Conservation (phyloP, 345 rosid species). For the Diplotaxis tenuifolia region DNA sequence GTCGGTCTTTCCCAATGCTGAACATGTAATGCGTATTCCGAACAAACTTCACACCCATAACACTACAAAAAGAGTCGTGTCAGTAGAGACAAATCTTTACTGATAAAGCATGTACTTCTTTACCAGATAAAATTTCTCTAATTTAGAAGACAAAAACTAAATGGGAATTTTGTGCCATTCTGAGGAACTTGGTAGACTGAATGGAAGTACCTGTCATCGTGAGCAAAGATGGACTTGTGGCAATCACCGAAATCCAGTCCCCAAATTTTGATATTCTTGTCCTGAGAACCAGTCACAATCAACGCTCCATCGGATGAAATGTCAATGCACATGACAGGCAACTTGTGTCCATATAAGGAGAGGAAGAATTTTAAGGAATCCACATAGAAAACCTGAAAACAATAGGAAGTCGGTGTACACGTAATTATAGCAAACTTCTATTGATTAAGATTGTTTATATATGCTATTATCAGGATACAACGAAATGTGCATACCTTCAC, state of each 20-base stretch:
- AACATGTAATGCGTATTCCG: constrained; percentile 85
- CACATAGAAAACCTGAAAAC: constrained; percentile 79
- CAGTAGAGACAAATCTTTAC: constrained; percentile 16
- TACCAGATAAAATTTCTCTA: background rate
- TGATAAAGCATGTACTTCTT: background rate
- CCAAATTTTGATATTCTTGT: constrained; percentile 95
- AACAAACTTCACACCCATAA: constrained; percentile 91
- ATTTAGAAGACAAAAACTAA: background rate
- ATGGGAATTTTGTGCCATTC: background rate
- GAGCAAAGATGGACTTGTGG: constrained; percentile 96
- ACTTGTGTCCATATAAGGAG: constrained; percentile 86
- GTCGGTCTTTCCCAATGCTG: constrained; percentile 88
- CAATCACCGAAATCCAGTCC: constrained; percentile 98
- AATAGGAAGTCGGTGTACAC: no score
- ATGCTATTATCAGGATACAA: background rate
- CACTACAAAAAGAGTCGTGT: constrained; percentile 57
- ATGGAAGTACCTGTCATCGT: constrained; percentile 66
- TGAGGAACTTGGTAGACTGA: constrained; percentile 18
- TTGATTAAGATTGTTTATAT: background rate
- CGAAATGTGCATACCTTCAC: constrained; percentile 66
- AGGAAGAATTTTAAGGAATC: constrained; percentile 86
- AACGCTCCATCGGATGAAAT: constrained; percentile 94
- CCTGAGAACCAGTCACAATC: constrained; percentile 93
- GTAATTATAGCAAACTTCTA: background rate
- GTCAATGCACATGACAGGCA: constrained; percentile 93